Evolutionary conservation across 331 rosid genomes (phyloP), one percentile per base, ranked within the genome.

Genomic region (Pyrus hybrid): DNA sequence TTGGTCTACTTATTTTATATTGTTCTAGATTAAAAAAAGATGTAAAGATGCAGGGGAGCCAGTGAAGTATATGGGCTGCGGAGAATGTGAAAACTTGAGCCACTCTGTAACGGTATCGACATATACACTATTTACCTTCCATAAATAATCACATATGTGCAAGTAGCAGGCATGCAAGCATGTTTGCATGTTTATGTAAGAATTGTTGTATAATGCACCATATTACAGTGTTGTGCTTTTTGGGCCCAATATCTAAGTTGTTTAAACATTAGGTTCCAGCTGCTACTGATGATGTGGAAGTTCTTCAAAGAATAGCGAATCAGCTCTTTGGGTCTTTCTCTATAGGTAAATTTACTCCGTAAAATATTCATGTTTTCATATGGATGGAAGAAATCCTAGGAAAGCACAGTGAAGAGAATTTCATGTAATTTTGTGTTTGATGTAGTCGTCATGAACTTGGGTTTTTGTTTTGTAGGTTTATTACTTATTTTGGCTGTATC

Each of bases 61-160:
- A 68, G 80, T 76, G 7, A 94, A 94, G 89, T 94, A 85, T 84
- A 88, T 94, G 99, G 99, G 99, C 51, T 85, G 90, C 75, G 99
- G 99, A 80, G 96, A 92, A 77, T 94, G 96, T 82, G 97, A 94
- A 85, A 94, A 94, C 85, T 80, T 92, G 86, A 94, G 97, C 86
- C 99, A 90, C 81, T 94, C 99, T 6, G 30, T 85, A 13, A 90
- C 91, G 93, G 97, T 94, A 85, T 65, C 57, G 67, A 45, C 61
- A 57, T 64, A 51, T 49, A 53, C 53, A 67, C 66, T 33, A 65
- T 57, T 63, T 63, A 56, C 72, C 66, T 13, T 66, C 30, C 57
- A 28, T 72, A 30, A 58, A 68, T 67, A 78, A 71, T 25, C 17
- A 56, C 63, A 51, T 8, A 61, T 47, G 25, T 65, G 56, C 17